Evolutionary conservation across 257 asterid species (phyloP), one percentile per base, ranked within the genome.

Genomic region (Catharanthus roseus): DNA sequence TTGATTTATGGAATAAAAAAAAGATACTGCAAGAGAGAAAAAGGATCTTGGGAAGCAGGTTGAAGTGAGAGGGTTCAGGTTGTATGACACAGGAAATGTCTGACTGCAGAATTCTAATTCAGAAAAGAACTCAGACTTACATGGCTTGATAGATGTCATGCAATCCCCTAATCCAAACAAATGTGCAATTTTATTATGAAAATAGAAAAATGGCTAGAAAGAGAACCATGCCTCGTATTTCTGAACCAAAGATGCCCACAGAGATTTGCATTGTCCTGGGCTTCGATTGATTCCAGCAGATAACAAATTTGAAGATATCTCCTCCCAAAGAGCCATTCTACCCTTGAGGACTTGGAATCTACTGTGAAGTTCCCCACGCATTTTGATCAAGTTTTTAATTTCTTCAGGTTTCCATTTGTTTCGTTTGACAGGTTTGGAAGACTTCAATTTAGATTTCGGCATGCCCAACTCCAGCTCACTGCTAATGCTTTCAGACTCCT

Each of bases 301-400:
- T 72, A 74, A 75, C 72, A 95, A 80, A 73, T 75, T 85, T 31
- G 90, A 80, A 65, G 99, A 95, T 80, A 95, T 87, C 90, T 91
- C 97, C 79, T 95, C 92, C 99, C 99, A 95, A 23, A 95, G 96
- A 60, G 91, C 96, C 97, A 91, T 95, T 53, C 97, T 86, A 41
- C 99, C 97, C 80, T 83, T 92, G 77, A 85, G 82, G 60, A 88
- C 92, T 85, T 86, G 97, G 89, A 95, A 95, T 80, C 90, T 87
- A 80, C 85, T 78, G 67, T 91, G 81, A 69, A 89, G 96, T 74
- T 91, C 92, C 74, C 93, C 96, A 7, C 97, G 96, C 88, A 89
- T 24, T 81, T 76, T 77, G 73, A 95, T 91, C 70, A 95, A 75
- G 80, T 81, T 89, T 86, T 82, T 82, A 41, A 95, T 76, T 83